Conservation (phyloP, 805 yeast genomes). For the Metschnikowia proteae region DNA sequence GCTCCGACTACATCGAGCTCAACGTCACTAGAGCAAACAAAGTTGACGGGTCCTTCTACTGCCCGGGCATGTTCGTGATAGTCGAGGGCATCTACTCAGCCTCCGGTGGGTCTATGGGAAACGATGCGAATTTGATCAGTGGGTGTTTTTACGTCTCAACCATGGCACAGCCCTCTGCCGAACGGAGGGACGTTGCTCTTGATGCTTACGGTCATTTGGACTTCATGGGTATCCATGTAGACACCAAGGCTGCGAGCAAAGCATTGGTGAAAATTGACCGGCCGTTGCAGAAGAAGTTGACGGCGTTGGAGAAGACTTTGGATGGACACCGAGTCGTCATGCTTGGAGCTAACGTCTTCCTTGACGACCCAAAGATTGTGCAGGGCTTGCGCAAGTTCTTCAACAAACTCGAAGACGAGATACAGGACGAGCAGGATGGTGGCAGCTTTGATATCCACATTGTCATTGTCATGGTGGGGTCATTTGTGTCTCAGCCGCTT, state of each 20-base stretch:
- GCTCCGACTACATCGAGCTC: constrained; percentile 67
- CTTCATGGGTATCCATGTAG: constrained; percentile 46
- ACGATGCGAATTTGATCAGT: constrained; percentile 29
- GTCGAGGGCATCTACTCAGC: constrained; percentile 84
- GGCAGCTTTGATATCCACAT: constrained; percentile 44
- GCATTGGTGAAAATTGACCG: constrained; percentile 54
- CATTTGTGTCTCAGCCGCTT: constrained; percentile 68
- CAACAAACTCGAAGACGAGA: constrained; percentile 38
- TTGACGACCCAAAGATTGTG: constrained; percentile 57
- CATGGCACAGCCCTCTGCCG: constrained; percentile 87
- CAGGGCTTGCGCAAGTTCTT: constrained; percentile 68
- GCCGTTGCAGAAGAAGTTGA: constrained; percentile 51
- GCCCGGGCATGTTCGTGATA: constrained; percentile 72
- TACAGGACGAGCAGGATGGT: constrained; percentile 34
- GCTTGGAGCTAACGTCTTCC: constrained; percentile 68
- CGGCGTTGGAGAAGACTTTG: constrained; percentile 53
- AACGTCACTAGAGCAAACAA: constrained; percentile 61
- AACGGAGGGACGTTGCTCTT: constrained; percentile 58
- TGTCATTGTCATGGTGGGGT: constrained; percentile 76
- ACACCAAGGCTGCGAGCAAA: constrained; percentile 17
- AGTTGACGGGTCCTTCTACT: constrained; percentile 60
- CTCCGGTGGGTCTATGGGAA: constrained; percentile 44
- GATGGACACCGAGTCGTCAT: constrained; percentile 58
- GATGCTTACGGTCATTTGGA: constrained; percentile 80
- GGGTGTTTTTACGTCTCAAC: constrained; percentile 66